Evolutionary conservation across 2,329 filamentous ascomycete species (phyloP).

Genomic region (Aspergillus udagawae): DNA sequence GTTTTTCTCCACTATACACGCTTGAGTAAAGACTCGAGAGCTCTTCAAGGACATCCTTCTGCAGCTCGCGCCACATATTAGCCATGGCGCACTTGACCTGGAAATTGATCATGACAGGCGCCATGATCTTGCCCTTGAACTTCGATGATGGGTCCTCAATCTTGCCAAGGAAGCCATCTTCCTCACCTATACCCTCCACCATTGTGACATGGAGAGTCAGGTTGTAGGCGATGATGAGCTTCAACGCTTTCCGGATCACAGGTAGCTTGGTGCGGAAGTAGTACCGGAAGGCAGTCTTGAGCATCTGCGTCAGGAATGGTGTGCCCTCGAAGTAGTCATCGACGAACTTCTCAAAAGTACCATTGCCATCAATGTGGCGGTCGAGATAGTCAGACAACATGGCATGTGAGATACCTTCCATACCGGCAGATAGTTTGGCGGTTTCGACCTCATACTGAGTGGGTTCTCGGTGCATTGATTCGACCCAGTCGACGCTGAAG

Average conservation of each 20-base stretch:
- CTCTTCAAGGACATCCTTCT: slow-evolving; percentile 94
- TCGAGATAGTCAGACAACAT: slow-evolving; percentile 89
- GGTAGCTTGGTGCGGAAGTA: slow-evolving; percentile 83
- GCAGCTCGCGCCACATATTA: slow-evolving; percentile 96
- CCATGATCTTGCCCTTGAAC: slow-evolving; percentile 84
- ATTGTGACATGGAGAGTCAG: slow-evolving; percentile 91
- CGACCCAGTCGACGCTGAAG: slow-evolving; percentile 91
- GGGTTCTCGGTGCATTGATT: slow-evolving; percentile 70
- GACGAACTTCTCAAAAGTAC: slow-evolving; percentile 86
- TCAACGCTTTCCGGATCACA: slow-evolving; percentile 90
- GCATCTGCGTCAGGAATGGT: slow-evolving; percentile 88
- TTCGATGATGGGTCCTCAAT: slow-evolving; percentile 83
- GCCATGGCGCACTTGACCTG: slow-evolving; percentile 97
- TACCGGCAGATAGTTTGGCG: slow-evolving; percentile 81
- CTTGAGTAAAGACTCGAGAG: slow-evolving; percentile 91
- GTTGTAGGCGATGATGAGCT: slow-evolving; percentile 93
- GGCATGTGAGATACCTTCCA: slow-evolving; percentile 77
- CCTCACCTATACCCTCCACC: slow-evolving; percentile 82
- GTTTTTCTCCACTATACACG: slow-evolving; percentile 92
- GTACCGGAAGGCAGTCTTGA: slow-evolving; percentile 93
- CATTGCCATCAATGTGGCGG: slow-evolving; percentile 86
- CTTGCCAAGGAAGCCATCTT: slow-evolving; percentile 72
- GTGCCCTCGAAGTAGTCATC: slow-evolving; percentile 96
- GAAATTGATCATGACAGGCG: slow-evolving; percentile 99
- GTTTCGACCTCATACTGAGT: slow-evolving; percentile 82